Base-by-base conservation (phyloP, 208 protist genomes). In the Entamoeba invadens region DNA sequence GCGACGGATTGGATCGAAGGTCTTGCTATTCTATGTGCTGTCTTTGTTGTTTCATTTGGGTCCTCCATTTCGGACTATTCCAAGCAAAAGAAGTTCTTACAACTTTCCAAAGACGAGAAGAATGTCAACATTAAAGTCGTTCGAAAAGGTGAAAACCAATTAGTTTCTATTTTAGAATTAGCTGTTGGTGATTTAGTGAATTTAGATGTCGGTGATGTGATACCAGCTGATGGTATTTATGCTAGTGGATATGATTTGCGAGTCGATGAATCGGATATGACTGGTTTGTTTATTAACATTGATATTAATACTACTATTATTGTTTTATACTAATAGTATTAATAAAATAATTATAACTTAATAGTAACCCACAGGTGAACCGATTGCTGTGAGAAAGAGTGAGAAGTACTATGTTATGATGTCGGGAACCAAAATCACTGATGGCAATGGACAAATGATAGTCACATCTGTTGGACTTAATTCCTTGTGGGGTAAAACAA, bases 1-100 rank as follows among this genome's bases (percentile, higher is more conserved):
- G 92, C 47, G 5, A 96, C 95, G 1, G 98, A 96, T 42, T 99
- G 98, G 98, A 98, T 99, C 46, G 98, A 99, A 94, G 98, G 98
- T 31, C 96, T 96, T 4, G 97, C 98, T 10, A 99, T 99, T 95
- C 96, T 99, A 12, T 91, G 98, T 42, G 98, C 98, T 47, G 97
- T 99, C 46, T 45, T 98, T 44, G 96, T 99, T 91, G 98, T 99
- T 16, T 96, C 96, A 3, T 50, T 95, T 1, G 97, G 99, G 5
- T 97, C 97, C 45, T 96, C 98, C 4, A 92, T 97, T 14, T 99
- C 99, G 95, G 97, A 99, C 93, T 99, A 97, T 94, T 95, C 95
- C 10, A 98, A 99, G 94, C 97, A 98, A 95, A 95, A 96, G 91
- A 97, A 98, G 94, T 99, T 99, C 95, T 95, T 97, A 14, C 94